phyloP scores from a whole-genome alignment of 768 basidiomycete species.

The Boletus rex-veris region DNA sequence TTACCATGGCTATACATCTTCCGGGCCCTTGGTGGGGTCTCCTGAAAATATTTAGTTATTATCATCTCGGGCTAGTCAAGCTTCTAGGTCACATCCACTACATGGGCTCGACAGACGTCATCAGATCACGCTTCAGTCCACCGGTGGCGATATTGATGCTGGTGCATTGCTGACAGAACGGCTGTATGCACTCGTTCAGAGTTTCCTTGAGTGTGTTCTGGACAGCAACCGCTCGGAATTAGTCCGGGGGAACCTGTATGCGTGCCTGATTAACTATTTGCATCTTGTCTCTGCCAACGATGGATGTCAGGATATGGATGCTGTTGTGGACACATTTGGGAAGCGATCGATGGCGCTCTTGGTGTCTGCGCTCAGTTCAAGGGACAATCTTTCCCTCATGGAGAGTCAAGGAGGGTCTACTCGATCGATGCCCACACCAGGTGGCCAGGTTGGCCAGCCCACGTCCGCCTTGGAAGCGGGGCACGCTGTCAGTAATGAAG shows the following conservation, averaged over 20 bases:
- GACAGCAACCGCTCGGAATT: conserved; percentile 78
- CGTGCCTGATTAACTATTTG: conserved; percentile 83
- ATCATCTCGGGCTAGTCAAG: too few species aligned
- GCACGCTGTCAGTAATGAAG: conserved; percentile 66
- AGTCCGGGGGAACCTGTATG: conserved; percentile 94
- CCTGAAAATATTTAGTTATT: too few species aligned
- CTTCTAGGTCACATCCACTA: too few species aligned
- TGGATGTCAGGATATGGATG: conserved; percentile 11
- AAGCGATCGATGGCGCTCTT: conserved; percentile 28
- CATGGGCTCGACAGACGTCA: conserved; percentile 65
- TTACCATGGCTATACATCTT: too few species aligned
- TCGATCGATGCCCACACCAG: conserved; percentile 19
- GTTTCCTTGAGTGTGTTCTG: conserved; percentile 69
- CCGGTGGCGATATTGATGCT: conserved; percentile 58
- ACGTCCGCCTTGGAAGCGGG: conserved; percentile 51
- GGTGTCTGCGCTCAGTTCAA: conserved; percentile 35
- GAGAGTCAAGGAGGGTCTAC: conserved; percentile 36
- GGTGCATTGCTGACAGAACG: conserved; percentile 78
- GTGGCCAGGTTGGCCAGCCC: neutral
- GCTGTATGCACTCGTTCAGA: conserved; percentile 68
- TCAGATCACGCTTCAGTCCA: conserved; percentile 63
- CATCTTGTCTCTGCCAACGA: conserved; percentile 49
- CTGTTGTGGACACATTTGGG: conserved; percentile 16
- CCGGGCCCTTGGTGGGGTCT: too few species aligned
- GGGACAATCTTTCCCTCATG: conserved; percentile 39